Evolutionary conservation across 495 filamentous ascomycete species (phyloP), one percentile per base, ranked within the genome.

Genomic region (Cladorrhinum samala): DNA sequence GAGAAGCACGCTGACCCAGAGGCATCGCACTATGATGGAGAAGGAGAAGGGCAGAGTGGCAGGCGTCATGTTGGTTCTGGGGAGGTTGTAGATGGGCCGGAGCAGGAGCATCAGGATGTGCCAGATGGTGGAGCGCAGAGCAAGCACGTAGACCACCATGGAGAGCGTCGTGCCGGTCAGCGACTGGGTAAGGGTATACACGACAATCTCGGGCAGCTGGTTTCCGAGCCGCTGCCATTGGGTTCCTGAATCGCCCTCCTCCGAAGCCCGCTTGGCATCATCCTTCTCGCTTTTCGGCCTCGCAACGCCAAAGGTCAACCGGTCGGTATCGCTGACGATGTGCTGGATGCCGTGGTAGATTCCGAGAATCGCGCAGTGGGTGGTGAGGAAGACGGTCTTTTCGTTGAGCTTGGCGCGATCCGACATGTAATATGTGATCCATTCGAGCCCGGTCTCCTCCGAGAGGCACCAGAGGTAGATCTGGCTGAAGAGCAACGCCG

Each of bases 351-450:
- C 79, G 69, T 96, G 89, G 19, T 75, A 69, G 36, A 87, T 55
- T 4, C 86, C 90, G 16, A 92, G 71, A 1, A 82, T 67, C 5
- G 87, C 55, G 50, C 91, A 78, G 58, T 85, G 80, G 39, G 80
- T 80, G 8, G 87, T 82, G 16, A 96, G 73, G 67, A 90, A 95
- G 27, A 98, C 77, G 1, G 88, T 82, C 56, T 87, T 76, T 69
- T 98, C 93, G 65, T 98, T 98, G 54, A 96, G 68, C n/a, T 79
- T 79, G 13, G 83, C 74, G 14, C 92, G 79, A 65, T 93, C 90
- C 50, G 87, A 72, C 52, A 62, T 73, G 36, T 70, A 74, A 42
- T 80, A 75, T 20, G 85, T 85, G 48, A 93, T 80, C 79, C 84
- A 87, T 46, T 80, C 76, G 16, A 96, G 71, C 38, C 85, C 77